Evolutionary conservation across 495 filamentous ascomycete species (phyloP).

Genomic region (Hypoxylon cercidicola): DNA sequence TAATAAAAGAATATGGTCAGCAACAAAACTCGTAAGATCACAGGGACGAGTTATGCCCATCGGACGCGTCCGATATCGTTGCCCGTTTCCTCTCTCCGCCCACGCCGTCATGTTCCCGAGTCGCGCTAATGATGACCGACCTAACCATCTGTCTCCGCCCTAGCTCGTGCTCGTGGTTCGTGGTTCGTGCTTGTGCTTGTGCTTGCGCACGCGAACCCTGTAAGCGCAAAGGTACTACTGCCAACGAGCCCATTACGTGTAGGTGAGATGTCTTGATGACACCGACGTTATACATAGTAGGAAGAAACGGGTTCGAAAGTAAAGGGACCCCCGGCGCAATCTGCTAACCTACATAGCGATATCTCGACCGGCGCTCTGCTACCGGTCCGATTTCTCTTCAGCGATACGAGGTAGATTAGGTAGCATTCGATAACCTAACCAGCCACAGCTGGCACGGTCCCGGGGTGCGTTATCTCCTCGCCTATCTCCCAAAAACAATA

Average conservation of each 20-base stretch:
- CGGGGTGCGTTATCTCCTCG: constrained; percentile 15
- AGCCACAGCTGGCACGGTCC: too few species aligned
- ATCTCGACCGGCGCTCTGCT: constrained; percentile 4
- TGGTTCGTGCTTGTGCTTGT: too few species aligned
- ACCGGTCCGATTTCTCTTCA: not conserved
- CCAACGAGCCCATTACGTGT: too few species aligned
- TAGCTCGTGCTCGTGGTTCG: not conserved
- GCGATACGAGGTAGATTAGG: not conserved
- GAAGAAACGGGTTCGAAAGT: constrained; percentile 6
- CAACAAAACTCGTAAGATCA: too few species aligned
- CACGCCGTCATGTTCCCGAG: not conserved
- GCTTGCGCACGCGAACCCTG: too few species aligned
- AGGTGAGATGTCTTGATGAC: constrained; percentile 4
- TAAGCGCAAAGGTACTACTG: too few species aligned
- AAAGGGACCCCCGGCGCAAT: not conserved
- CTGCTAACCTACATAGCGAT: constrained; percentile 11
- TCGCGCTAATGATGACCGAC: constrained; percentile 23
- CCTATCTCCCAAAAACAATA: constrained; percentile 17
- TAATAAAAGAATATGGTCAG: not conserved
- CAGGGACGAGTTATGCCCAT: constrained; percentile 1
- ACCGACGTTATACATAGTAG: not conserved
- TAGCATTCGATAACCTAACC: not conserved
- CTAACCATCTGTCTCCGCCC: not conserved
- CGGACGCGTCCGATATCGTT: constrained; percentile 33
- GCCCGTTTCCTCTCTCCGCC: not conserved